Conservation (phyloP, 2,329 filamentous ascomycete genomes). For the Penicillium sumatraense region DNA sequence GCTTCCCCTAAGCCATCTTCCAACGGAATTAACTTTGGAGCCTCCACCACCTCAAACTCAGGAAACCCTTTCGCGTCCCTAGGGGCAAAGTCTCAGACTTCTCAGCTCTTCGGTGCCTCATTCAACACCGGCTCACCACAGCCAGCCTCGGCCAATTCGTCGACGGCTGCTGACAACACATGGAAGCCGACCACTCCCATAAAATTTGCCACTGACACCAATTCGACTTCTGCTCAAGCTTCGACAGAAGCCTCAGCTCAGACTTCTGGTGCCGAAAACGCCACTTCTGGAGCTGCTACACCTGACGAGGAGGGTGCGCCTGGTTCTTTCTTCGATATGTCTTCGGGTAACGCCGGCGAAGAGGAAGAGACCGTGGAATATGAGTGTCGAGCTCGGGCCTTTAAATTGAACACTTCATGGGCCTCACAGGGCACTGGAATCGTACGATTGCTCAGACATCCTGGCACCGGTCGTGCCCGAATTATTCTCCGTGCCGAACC, state of each 20-base stretch:
- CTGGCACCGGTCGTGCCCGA: slow-evolving; percentile 68
- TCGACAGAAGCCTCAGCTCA: slow-evolving; percentile 27
- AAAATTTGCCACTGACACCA: slow-evolving; percentile 48
- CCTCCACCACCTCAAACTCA: slow-evolving; percentile 23
- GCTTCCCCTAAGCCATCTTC: slow-evolving; percentile 21
- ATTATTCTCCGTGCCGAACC: slow-evolving; percentile 76
- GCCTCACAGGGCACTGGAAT: slow-evolving; percentile 71
- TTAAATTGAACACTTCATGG: slow-evolving; percentile 68
- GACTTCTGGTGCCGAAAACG: slow-evolving; percentile 45
- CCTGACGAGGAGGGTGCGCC: slow-evolving; percentile 43
- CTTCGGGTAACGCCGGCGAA: slow-evolving; percentile 68
- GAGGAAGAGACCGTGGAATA: slow-evolving; percentile 73
- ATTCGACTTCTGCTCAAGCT: slow-evolving; percentile 24
- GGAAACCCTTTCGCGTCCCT: slow-evolving; percentile 14
- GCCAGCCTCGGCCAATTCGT: slow-evolving; percentile 8
- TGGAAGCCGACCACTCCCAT: slow-evolving; percentile 55
- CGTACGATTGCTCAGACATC: slow-evolving; percentile 74
- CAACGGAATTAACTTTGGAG: slow-evolving; percentile 23
- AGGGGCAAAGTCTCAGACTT: slow-evolving; percentile 10
- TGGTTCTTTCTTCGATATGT: slow-evolving; percentile 67
- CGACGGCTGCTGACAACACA: slow-evolving; percentile 44
- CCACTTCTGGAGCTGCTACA: slow-evolving; percentile 14
- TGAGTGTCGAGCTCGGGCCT: slow-evolving; percentile 72
- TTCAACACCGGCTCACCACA: neutral
- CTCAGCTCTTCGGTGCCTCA: slow-evolving; percentile 15